Evolutionary conservation across 73 alveolate species (phyloP).

Genomic region (Tetrahymena thermophila): DNA sequence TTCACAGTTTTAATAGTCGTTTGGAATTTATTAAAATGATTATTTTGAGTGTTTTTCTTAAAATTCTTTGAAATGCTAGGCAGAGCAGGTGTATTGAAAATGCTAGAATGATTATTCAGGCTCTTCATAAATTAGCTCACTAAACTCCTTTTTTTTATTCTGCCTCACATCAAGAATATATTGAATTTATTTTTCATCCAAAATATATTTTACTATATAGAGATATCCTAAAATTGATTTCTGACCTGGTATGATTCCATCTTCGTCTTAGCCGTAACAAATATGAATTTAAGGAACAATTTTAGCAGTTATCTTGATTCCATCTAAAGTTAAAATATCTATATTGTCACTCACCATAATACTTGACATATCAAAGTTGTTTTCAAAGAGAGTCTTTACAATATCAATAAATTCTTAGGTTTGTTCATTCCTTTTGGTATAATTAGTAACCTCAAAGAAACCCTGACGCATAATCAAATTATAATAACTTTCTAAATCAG

Average conservation of each 20-base stretch:
- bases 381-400: not conserved
- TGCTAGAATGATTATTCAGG: not conserved
- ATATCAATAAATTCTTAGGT: not conserved
- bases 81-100: not conserved
- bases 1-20: not conserved
- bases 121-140: not conserved
- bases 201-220: not conserved
- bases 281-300: not conserved
- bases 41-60: not conserved
- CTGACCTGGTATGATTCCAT: not conserved
- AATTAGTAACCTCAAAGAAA: not conserved
- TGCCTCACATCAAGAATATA: not conserved
- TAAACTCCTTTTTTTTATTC: not conserved
- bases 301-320: not conserved
- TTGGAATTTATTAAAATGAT: not conserved
- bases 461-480: not conserved
- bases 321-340: not conserved
- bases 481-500: not conserved
- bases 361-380: not conserved
- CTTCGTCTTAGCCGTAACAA: not conserved
- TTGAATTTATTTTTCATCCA: not conserved
- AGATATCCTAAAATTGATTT: not conserved
- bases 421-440: not conserved
- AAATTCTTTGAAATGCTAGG: not conserved
- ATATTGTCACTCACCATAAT: not conserved